These are phyloP conservation scores for Aureobasidium sp. DNA, from an alignment of 2,329 filamentous ascomycete genomes.

Conservation along the genomic window DNA sequence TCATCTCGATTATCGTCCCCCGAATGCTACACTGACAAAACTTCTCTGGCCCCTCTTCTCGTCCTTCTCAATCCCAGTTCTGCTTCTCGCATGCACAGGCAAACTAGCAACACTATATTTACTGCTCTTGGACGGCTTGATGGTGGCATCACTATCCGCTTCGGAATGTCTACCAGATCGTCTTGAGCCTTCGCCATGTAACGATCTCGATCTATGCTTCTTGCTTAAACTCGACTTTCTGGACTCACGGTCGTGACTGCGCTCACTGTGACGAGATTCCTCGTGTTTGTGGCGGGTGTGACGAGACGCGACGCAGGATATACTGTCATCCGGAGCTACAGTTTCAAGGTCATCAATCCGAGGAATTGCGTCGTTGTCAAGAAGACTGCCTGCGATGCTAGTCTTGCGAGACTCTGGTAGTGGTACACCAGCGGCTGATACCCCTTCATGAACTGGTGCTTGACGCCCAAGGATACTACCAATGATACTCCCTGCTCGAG, in stretches of 20 bases:
- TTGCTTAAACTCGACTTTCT: conserved; percentile 10
- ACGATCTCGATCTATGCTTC: conserved; percentile 15
- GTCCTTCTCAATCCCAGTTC: conserved; percentile 29
- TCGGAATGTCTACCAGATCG: conserved; percentile 18
- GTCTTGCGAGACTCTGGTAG: conserved; percentile 21
- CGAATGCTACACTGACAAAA: conserved; percentile 24
- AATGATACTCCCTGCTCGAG: conserved; percentile 3
- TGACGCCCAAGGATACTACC: background rate
- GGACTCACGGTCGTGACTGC: conserved; percentile 9
- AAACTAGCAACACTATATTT: conserved; percentile 28
- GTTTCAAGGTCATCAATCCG: conserved; percentile 35
- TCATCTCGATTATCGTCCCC: background rate
- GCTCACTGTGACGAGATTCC: background rate
- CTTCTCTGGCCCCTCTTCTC: conserved; percentile 27
- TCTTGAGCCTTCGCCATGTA: conserved; percentile 18
- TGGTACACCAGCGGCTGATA: conserved; percentile 9
- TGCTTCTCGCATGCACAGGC: conserved; percentile 31
- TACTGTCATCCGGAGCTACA: conserved; percentile 42
- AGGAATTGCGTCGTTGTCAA: background rate
- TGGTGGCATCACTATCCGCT: conserved; percentile 23
- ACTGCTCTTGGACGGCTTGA: conserved; percentile 21
- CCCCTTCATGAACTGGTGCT: background rate
- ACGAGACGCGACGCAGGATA: conserved; percentile 33
- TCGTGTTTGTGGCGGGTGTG: background rate
- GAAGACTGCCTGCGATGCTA: conserved; percentile 14